These are phyloP conservation scores for Diaporthe capsici DNA, from an alignment of 2,329 filamentous ascomycete genomes.

Conservation along the genomic window DNA sequence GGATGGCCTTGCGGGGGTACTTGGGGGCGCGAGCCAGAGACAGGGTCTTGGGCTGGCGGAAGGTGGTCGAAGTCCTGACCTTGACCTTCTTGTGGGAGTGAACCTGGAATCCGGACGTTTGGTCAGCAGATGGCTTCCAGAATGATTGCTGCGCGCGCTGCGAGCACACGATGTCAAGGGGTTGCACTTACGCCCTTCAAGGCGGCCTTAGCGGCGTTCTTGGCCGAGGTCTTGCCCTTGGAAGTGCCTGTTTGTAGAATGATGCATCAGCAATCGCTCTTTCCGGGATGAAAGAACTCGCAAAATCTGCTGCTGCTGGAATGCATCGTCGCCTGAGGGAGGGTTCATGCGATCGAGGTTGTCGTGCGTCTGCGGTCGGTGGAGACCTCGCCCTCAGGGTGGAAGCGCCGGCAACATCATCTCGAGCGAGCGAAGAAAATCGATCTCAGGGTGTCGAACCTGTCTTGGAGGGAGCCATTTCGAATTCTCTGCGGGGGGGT, in stretches of 20 bases:
- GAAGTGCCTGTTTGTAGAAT: constrained; percentile 66
- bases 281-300: constrained; percentile 71
- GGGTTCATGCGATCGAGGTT: constrained; percentile 35
- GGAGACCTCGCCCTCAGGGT: constrained; percentile 41
- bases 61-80: constrained; percentile 91
- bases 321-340: constrained; percentile 58
- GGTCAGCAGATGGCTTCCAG: constrained; percentile 42
- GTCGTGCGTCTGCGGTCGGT: constrained; percentile 35
- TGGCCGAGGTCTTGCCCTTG: constrained; percentile 80
- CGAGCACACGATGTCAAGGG: neutral
- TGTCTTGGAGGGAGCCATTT: constrained; percentile 43
- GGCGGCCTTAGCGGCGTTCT: constrained; percentile 93
- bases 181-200: constrained; percentile 87
- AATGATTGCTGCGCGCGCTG: neutral
- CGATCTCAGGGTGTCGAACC: constrained; percentile 41
- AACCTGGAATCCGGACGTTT: constrained; percentile 53
- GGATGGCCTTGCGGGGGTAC: constrained; percentile 96
- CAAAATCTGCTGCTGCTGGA: constrained; percentile 82
- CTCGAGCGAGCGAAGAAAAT: constrained; percentile 37
- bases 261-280: constrained; percentile 81
- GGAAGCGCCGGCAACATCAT: constrained; percentile 43
- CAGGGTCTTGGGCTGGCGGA: constrained; percentile 98
- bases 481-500: constrained; percentile 42
- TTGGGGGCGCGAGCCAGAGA: constrained; percentile 91
- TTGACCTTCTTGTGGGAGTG: constrained; percentile 88